Evolutionary conservation across 305 asterid species (phyloP).

Genomic region (Withania somnifera): DNA sequence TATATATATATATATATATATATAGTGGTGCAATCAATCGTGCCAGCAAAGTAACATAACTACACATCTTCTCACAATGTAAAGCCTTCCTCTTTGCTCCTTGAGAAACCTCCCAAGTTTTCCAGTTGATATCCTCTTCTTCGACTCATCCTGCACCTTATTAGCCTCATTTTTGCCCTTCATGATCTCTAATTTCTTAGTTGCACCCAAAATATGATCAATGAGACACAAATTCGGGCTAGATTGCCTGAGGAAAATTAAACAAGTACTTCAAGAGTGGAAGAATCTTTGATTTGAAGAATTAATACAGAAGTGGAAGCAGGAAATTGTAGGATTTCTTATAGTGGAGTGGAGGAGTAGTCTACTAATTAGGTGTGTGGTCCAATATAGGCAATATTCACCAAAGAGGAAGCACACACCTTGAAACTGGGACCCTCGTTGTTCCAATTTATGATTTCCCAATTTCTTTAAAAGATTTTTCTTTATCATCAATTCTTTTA

Average conservation of each 20-base stretch:
- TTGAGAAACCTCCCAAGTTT: slow-evolving; percentile 41
- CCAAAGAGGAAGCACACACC: background rate
- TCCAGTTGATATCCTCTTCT: slow-evolving; percentile 34
- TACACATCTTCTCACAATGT: slow-evolving; percentile 56
- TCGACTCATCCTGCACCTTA: slow-evolving; percentile 11
- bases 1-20: too few relatives aligned
- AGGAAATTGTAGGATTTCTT: slow-evolving; percentile 19
- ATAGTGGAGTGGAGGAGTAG: slow-evolving; percentile 18
- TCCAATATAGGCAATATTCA: background rate
- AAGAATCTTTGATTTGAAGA: background rate
- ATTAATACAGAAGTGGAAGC: slow-evolving; percentile 3
- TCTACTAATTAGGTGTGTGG: background rate
- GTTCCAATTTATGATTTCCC: background rate
- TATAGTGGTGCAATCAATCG: slow-evolving; percentile 16
- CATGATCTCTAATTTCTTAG: background rate
- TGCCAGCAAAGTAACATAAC: slow-evolving; percentile 70
- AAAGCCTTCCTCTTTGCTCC: slow-evolving; percentile 56
- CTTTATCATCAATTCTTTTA: background rate
- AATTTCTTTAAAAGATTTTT: background rate
- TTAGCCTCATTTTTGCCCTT: slow-evolving; percentile 8
- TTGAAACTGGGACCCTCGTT: background rate
- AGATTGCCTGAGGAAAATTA: background rate
- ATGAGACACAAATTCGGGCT: background rate
- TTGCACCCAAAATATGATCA: background rate
- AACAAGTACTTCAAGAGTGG: background rate